Percentiles rank a stretch among this genome's conserved stretches.
These are phyloP conservation scores for Fomitiporia mediterranea DNA, from an alignment of 1,284 basidiomycete genomes.

Conservation along the genomic window DNA sequence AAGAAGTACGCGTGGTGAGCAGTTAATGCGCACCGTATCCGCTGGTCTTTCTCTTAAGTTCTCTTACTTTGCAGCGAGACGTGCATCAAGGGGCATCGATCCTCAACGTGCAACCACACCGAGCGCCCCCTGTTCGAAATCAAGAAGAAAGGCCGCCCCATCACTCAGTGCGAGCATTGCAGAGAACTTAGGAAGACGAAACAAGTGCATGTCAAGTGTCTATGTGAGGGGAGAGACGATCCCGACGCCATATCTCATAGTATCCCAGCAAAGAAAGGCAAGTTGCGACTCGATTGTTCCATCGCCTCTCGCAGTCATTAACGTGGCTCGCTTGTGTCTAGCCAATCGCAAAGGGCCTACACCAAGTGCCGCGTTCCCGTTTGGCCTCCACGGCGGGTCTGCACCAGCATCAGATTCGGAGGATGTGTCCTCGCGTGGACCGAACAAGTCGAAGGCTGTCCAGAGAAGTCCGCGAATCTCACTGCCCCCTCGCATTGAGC, in stretches of 20 bases:
- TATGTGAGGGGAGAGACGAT: constrained; percentile 43
- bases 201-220: constrained; percentile 67
- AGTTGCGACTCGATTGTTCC: constrained; percentile 40
- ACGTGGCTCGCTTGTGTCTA: not conserved
- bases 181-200: constrained; percentile 72
- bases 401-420: constrained; percentile 40
- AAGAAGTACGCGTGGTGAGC: constrained; percentile 79
- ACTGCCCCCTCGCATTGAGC: constrained; percentile 2
- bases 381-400: constrained; percentile 65
- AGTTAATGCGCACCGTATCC: not conserved
- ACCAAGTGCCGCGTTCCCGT: constrained; percentile 64
- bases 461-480: constrained; percentile 16
- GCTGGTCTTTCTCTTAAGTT: not conserved
- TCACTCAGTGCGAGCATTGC: constrained; percentile 78
- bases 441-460: constrained; percentile 8
- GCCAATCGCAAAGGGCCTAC: constrained; percentile 25
- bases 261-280: constrained; percentile 53
- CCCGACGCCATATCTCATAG: constrained; percentile 29
- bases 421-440: constrained; percentile 36
- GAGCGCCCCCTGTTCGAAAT: constrained; percentile 76
- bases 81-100: constrained; percentile 81
- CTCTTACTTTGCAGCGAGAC: constrained; percentile 51
- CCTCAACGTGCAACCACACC: constrained; percentile 70
- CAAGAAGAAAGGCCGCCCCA: constrained; percentile 76
- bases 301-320: constrained; percentile 36